These are phyloP conservation scores for Jacaranda copaia DNA, from an alignment of 257 asterid species.

Conservation along the genomic window DNA sequence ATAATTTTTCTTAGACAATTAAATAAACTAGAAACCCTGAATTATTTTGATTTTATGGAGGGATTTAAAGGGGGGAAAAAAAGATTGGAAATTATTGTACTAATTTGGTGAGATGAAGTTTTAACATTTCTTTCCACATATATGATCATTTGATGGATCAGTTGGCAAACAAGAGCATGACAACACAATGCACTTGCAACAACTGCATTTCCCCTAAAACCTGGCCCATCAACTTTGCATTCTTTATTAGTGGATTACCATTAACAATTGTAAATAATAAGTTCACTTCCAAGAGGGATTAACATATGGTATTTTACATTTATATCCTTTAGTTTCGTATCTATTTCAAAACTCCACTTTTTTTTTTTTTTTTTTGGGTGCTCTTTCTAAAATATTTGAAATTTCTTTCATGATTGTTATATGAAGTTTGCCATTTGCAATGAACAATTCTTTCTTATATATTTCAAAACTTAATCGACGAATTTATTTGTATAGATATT, in stretches of 20 bases:
- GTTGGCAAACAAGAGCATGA: constrained; percentile 42
- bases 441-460: too few relatives aligned
- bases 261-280: background rate
- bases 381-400: too few relatives aligned
- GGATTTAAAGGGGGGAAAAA: background rate
- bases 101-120: constrained; percentile 3
- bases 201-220: constrained; percentile 51
- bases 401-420: too few relatives aligned
- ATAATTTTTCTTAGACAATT: too few relatives aligned
- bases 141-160: constrained; percentile 43
- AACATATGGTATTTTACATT: constrained; percentile 19
- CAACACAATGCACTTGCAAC: constrained; percentile 55
- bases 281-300: background rate
- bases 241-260: constrained; percentile 16
- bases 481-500: background rate
- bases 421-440: too few relatives aligned
- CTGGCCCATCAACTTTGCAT: constrained; percentile 55
- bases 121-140: background rate
- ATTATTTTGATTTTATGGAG: background rate
- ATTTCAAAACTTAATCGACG: background rate
- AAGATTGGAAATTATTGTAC: constrained; percentile 3
- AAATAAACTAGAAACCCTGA: too few relatives aligned
- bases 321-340: background rate
- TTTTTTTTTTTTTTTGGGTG: too few relatives aligned
- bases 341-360: too few relatives aligned